Evolutionary conservation across 2,329 filamentous ascomycete species (phyloP).

Genomic region (Verticillium nubilum): DNA sequence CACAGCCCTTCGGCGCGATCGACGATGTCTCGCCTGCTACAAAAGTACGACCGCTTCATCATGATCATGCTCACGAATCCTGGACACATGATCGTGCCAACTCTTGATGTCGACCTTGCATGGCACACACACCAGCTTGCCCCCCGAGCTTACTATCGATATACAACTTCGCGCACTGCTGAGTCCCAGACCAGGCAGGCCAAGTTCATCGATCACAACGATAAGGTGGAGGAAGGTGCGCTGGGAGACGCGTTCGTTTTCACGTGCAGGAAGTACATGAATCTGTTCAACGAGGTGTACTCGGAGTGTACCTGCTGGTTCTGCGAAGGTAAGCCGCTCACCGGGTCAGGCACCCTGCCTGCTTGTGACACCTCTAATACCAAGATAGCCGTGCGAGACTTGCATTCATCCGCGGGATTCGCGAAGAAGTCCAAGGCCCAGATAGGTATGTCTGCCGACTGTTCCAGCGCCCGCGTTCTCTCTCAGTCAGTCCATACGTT

Average conservation of each 20-base stretch:
- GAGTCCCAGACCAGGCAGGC: background rate
- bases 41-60: slow-evolving; percentile 62
- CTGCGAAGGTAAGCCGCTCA: slow-evolving; percentile 52
- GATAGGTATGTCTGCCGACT: slow-evolving; percentile 18
- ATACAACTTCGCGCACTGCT: slow-evolving; percentile 32
- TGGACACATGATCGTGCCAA: slow-evolving; percentile 54
- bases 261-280: slow-evolving; percentile 67
- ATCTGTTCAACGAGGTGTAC: slow-evolving; percentile 60
- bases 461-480: background rate
- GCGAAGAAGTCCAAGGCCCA: slow-evolving; percentile 41
- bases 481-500: too few species aligned
- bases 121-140: slow-evolving; percentile 80
- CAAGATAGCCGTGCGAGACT: slow-evolving; percentile 47
- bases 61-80: slow-evolving; percentile 47
- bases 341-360: background rate
- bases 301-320: slow-evolving; percentile 80
- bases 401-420: slow-evolving; percentile 38
- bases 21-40: slow-evolving; percentile 60
- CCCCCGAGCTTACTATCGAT: slow-evolving; percentile 56
- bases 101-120: slow-evolving; percentile 67
- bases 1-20: slow-evolving; percentile 59
- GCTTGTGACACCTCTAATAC: background rate
- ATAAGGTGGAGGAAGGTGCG: slow-evolving; percentile 68
- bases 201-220: slow-evolving; percentile 74
- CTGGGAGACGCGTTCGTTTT: slow-evolving; percentile 64